Conservation (phyloP, 2,329 filamentous ascomycete genomes). For the Penicillium sp. region DNA sequence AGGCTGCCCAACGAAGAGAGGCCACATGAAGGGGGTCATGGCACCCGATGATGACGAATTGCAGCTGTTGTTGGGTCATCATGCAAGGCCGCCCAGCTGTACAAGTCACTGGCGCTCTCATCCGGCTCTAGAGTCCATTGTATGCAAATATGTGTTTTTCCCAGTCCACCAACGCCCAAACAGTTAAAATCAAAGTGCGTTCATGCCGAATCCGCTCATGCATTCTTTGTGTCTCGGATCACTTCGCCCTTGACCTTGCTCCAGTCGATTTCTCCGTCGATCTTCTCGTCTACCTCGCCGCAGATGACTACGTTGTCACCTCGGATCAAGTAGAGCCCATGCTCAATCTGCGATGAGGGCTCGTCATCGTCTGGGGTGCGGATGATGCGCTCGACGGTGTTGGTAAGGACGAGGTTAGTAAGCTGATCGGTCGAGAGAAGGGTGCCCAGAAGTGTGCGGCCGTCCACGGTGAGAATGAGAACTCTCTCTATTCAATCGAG, state of each 20-base stretch:
- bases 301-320: conserved; percentile 93
- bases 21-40: neutral
- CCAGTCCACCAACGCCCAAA: conserved; percentile 13
- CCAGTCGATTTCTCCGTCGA: conserved; percentile 93
- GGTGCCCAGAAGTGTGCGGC: conserved; percentile 78
- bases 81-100: neutral
- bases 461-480: conserved; percentile 86
- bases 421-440: conserved; percentile 84
- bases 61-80: neutral
- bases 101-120: neutral
- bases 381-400: conserved; percentile 87
- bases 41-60: neutral
- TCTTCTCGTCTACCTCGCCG: conserved; percentile 81
- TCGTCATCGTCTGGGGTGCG: conserved; percentile 80
- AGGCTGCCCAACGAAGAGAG: neutral
- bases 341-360: conserved; percentile 72
- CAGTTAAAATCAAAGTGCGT: conserved; percentile 5
- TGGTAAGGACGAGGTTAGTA: conserved; percentile 85
- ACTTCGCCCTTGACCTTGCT: conserved; percentile 78
- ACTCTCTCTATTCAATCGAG: conserved; percentile 69
- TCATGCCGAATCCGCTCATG: conserved; percentile 36
- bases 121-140: neutral
- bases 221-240: conserved; percentile 82
- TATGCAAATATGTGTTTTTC: conserved; percentile 7
- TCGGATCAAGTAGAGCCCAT: conserved; percentile 87